Evolutionary conservation across 805 yeast species (phyloP), one percentile per base, ranked within the genome.

Genomic region (Blastobotrys muscicola): DNA sequence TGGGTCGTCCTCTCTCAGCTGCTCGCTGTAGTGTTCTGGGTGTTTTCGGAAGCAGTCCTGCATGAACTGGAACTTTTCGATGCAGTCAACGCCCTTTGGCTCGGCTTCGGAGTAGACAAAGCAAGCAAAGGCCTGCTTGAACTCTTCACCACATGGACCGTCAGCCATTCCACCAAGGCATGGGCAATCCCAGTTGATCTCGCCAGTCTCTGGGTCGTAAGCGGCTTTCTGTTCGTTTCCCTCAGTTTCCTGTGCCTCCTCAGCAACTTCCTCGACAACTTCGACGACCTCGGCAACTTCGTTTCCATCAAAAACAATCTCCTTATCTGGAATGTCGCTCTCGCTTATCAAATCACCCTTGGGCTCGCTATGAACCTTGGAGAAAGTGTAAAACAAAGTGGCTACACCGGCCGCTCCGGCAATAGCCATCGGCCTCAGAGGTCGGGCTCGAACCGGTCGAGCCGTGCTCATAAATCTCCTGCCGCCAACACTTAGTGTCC

Each of bases 141-240:
- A 86, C 67, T 87, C 95, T 56, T 80, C 89, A 45, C 98, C 98
- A 68, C 98, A 92, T 44, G 98, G 97, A 0, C 98, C 98, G 52
- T 89, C 74, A 29, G 98, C 97, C 97, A 92, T 86, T 35, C 98
- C 98, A 30, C 97, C 98, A 40, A 92, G 71, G 65, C 97, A 90
- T n/a, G 98, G 97, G 65, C 98, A 92, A 60, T 92, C 97, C 98
- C 98, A 92, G 76, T 92, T 90, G 67, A 92, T 92, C 62, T 90
- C 97, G 29, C 98, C 98, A 2, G 98, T 92, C 57, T 85, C 95
- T 29, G 97, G 97, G 68, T 90, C 78, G 66, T 78, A 90, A 3
- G 97, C 96, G 33, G 86, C 83, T 48, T 70, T 66, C 9, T 52
- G 49, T 35, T 45, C 50, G 29, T 56, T 55, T 12, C 31, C 53